phyloP scores from a whole-genome alignment of 2,329 filamentous ascomycete species.

The Cladosporium sp. region DNA sequence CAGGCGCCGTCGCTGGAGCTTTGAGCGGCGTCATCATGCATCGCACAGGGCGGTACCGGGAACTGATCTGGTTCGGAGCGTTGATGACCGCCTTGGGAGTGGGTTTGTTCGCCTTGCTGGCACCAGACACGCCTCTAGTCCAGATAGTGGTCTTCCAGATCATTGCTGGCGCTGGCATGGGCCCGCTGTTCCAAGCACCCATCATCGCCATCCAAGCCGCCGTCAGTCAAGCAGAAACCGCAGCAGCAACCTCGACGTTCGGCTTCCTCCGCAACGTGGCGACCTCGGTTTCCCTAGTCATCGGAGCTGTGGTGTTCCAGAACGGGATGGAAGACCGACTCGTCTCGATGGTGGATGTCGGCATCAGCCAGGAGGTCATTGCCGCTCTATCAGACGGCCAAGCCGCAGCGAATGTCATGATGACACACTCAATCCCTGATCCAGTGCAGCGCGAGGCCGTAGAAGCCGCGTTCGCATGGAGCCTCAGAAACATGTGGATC shows the following conservation, averaged over 20 bases:
- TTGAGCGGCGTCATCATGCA: slow-evolving; percentile 44
- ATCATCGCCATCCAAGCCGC: slow-evolving; percentile 68
- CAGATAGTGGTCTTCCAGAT: slow-evolving; percentile 58
- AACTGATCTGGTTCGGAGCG: slow-evolving; percentile 51
- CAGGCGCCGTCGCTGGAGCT: slow-evolving; percentile 32
- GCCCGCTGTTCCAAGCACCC: slow-evolving; percentile 69
- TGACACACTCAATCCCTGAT: not conserved
- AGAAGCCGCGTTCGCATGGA: not conserved
- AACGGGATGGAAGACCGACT: slow-evolving; percentile 46
- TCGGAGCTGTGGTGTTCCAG: slow-evolving; percentile 78
- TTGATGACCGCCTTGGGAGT: slow-evolving; percentile 42
- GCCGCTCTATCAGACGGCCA: not conserved
- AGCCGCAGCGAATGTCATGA: not conserved
- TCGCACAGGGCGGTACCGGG: slow-evolving; percentile 52
- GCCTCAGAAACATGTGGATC: not conserved
- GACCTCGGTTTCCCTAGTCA: slow-evolving; percentile 68
- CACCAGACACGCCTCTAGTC: slow-evolving; percentile 36
- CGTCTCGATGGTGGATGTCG: not conserved
- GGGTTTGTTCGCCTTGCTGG: slow-evolving; percentile 43
- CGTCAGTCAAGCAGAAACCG: slow-evolving; percentile 64
- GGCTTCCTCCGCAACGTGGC: slow-evolving; percentile 69
- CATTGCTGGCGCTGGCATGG: slow-evolving; percentile 63
- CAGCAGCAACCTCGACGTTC: slow-evolving; percentile 67
- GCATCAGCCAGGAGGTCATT: not conserved
- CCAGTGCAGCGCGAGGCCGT: not conserved